phyloP scores from a whole-genome alignment of 768 basidiomycete species.

The Rhizopogon vesiculosus region DNA sequence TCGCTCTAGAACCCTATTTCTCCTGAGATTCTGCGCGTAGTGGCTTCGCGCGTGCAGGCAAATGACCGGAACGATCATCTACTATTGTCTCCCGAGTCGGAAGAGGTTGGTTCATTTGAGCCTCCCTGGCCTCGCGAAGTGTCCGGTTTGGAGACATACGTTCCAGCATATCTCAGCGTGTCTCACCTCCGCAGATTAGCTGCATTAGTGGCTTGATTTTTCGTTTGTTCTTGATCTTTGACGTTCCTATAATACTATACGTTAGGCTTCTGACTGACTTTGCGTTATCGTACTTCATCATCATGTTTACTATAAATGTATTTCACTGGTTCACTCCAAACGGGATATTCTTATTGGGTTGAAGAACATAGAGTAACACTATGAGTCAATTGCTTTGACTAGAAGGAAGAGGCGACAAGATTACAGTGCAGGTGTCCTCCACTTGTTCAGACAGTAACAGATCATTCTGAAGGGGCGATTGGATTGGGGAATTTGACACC shows the following conservation, averaged over 20 bases:
- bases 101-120: constrained; percentile 96
- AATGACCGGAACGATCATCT: constrained; percentile 97
- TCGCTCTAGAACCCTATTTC: constrained; percentile 83
- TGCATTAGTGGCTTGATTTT: constrained; percentile 68
- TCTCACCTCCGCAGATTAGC: constrained; percentile 86
- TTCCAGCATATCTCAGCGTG: constrained; percentile 87
- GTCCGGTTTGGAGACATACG: constrained; percentile 93
- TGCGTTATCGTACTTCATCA: constrained; percentile 4
- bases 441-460: constrained; percentile 42
- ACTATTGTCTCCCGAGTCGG: constrained; percentile 91
- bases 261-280: constrained; percentile 1
- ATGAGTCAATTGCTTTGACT: background rate
- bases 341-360: background rate
- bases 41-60: constrained; percentile 91
- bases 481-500: constrained; percentile 18
- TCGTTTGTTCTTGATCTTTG: constrained; percentile 1
- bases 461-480: constrained; percentile 41
- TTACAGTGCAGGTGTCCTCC: constrained; percentile 43
- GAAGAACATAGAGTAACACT: background rate
- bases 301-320: constrained; percentile 16
- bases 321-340: background rate
- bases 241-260: constrained; percentile 1
- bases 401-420: constrained; percentile 3
- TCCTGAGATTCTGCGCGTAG: constrained; percentile 93
- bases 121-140: constrained; percentile 92